Evolutionary conservation across 805 yeast species (phyloP), one percentile per base, ranked within the genome.

Genomic region (Cyberlindnera mississippiensis): DNA sequence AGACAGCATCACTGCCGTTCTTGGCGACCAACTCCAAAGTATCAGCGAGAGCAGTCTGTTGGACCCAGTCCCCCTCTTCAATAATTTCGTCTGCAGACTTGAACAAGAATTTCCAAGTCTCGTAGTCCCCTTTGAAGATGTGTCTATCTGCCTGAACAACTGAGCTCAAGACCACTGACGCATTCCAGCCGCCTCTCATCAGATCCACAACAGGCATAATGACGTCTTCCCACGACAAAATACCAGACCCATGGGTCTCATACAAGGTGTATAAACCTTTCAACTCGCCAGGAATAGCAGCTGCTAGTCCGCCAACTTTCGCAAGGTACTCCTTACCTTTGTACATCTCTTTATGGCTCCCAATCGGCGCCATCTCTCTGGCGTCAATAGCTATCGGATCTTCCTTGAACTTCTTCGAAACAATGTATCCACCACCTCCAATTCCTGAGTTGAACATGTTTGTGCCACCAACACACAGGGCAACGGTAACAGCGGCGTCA

Each of bases 221-320:
- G 44, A 91, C 67, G 16, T 86, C 80, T 18, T 58, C 58, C 97
- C 98, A 91, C 2, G 72, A 53, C 8, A 86, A 59, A 4, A 68
- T 69, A 0, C 95, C 95, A 3, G 88, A 79, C 0, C 93, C 89
- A 54, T 81, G 91, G 12, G 60, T 48, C 24, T 62, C 50, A 60
- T 64, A 77, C 30, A 91, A 65, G 33, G 70, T 74, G 53, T 83
- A 78, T n/a, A 89, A 66, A 0, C 97, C 99, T 45, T 80, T 80
- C 36, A 91, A 54, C 60, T 91, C 98, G 10, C 99, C 99, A 0
- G 99, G 99, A 15, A 85, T 77, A 2, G 79, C 98, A 9, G 81
- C 78, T 0, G 96, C 87, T n/a, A 88, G 65, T 0, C 97, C 99
- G 4, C 96, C 97, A 15, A 80, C 64, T 50, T 76, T 75, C 0